Conservation (phyloP, 148 eudicot species). For the Pouteria glomerata region DNA sequence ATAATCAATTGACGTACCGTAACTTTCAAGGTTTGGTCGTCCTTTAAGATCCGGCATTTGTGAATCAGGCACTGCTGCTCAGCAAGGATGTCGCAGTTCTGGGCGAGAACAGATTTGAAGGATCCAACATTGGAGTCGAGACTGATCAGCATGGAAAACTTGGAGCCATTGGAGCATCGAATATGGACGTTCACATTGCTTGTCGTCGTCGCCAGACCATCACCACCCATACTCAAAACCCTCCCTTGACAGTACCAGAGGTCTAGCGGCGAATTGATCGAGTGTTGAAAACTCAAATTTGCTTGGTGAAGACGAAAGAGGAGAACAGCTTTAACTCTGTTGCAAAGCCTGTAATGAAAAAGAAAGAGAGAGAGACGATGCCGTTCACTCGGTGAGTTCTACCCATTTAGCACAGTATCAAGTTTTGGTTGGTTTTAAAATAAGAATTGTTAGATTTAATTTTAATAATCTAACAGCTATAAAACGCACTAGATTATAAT, state of each 20-base stretch:
- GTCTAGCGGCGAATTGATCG: too few relatives aligned
- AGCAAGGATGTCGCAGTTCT: constrained; percentile 30
- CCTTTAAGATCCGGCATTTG: constrained; percentile 49
- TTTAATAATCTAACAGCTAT: too few relatives aligned
- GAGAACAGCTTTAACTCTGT: not conserved
- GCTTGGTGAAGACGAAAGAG: too few relatives aligned
- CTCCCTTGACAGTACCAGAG: too few relatives aligned
- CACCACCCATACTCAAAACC: constrained; percentile 11
- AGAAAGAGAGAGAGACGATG: too few relatives aligned
- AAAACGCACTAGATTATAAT: too few relatives aligned
- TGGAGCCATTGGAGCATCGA: constrained; percentile 36
- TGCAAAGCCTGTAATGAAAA: too few relatives aligned
- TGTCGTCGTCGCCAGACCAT: not conserved
- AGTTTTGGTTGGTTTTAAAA: too few relatives aligned
- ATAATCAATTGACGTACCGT: constrained; percentile 35
- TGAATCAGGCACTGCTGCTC: constrained; percentile 42
- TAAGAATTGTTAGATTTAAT: too few relatives aligned
- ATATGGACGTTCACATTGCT: constrained; percentile 24
- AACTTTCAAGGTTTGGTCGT: constrained; percentile 44
- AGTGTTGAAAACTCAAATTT: too few relatives aligned
- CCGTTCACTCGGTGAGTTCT: too few relatives aligned
- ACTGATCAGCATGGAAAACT: constrained; percentile 29
- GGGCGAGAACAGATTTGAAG: constrained; percentile 33
- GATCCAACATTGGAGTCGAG: constrained; percentile 30
- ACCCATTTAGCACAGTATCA: too few relatives aligned